Percentiles rank a stretch among this genome's conserved stretches.
These are phyloP conservation scores for Erodium chrysanthum DNA, from an alignment of 441 rosid genomes.

Conservation along the genomic window DNA sequence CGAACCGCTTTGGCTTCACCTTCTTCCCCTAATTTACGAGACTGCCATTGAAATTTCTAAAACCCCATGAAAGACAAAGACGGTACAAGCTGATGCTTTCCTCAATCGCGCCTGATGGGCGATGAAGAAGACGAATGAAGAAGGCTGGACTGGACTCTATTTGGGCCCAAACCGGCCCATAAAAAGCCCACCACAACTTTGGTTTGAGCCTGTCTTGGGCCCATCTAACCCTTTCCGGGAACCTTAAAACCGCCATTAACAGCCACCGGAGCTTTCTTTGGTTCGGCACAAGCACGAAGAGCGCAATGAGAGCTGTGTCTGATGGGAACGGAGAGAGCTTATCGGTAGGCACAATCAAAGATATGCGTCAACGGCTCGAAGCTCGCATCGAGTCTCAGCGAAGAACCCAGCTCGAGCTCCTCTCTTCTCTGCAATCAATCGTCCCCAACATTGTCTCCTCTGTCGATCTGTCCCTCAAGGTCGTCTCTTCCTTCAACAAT, in stretches of 20 bases:
- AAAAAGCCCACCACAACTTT: no score
- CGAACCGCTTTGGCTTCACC: background rate
- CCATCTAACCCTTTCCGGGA: background rate
- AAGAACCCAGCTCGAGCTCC: conserved; percentile 50
- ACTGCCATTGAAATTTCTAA: background rate
- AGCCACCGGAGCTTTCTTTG: background rate
- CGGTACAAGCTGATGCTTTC: background rate
- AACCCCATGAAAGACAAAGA: background rate
- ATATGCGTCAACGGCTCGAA: conserved; percentile 52
- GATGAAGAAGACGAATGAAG: background rate
- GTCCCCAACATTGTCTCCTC: conserved; percentile 63
- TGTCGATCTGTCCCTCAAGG: conserved; percentile 62
- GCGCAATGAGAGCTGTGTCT: conserved; percentile 39
- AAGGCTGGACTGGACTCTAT: no score
- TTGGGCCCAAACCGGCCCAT: no score
- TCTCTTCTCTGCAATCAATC: conserved; percentile 63
- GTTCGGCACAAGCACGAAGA: background rate
- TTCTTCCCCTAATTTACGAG: background rate
- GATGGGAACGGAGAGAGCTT: conserved; percentile 29
- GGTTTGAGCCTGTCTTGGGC: no score
- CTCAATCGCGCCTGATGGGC: background rate
- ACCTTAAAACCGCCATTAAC: background rate
- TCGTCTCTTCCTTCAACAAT: conserved; percentile 58
- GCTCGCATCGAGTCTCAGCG: conserved; percentile 56
- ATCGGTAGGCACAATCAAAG: conserved; percentile 36